These are phyloP conservation scores for Lycium ferocissimum DNA, from an alignment of 257 asterid species.

Conservation along the genomic window DNA sequence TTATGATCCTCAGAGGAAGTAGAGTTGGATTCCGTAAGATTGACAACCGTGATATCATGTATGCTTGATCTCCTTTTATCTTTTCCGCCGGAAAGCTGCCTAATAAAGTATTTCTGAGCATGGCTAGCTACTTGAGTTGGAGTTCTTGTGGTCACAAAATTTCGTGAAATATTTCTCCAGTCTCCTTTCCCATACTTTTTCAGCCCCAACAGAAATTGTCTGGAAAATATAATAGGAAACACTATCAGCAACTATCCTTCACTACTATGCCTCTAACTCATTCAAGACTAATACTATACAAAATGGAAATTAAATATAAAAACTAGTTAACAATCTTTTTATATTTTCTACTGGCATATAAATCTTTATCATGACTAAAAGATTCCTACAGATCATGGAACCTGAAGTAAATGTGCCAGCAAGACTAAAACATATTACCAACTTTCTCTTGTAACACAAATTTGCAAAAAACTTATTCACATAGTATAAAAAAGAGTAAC, in stretches of 20 bases:
- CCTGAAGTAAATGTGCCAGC: not conserved
- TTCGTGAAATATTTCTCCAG: constrained; percentile 87
- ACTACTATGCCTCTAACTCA: not conserved
- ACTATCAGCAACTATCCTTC: not conserved
- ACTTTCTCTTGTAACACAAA: constrained; percentile 3
- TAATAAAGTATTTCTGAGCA: constrained; percentile 90
- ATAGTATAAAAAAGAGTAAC: not conserved
- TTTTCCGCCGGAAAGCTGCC: constrained; percentile 92
- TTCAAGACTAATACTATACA: not conserved
- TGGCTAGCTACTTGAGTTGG: constrained; percentile 98
- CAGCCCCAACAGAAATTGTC: constrained; percentile 86
- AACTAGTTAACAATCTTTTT: not conserved
- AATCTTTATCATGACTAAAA: not conserved
- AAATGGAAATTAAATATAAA: not conserved
- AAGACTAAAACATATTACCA: not conserved
- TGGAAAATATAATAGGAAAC: constrained; percentile 40
- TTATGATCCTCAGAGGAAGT: constrained; percentile 47
- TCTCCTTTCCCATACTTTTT: constrained; percentile 96
- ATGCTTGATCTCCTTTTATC: constrained; percentile 92
- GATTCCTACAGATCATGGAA: not conserved
- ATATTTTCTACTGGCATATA: not conserved
- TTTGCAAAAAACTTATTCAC: not conserved
- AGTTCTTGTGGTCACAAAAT: constrained; percentile 87
- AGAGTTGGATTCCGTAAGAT: constrained; percentile 50
- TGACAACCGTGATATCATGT: constrained; percentile 87